Base-by-base conservation (phyloP, 371 early-diverging fungal species). In the Mycotypha africana region DNA sequence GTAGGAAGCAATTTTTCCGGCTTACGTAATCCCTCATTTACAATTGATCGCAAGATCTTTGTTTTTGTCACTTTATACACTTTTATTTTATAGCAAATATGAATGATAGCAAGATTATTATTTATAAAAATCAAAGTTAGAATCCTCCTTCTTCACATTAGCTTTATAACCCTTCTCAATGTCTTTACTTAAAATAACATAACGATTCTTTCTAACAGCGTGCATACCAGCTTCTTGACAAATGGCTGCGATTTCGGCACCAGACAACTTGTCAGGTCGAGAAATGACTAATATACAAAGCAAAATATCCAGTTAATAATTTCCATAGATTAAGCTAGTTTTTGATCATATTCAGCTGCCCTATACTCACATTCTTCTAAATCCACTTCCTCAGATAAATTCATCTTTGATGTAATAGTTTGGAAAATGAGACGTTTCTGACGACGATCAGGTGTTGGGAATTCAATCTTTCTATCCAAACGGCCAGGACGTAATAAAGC, bases 211-310 rank as follows among this genome's bases (percentile, higher is more conserved):
- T 62, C 99, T 78, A 49, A 92, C 85, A 15, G 99, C 99, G 49
- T 95, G 93, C 97, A 99, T 98, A 59, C 99, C 99, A 23, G 99
- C 99, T 65, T 99, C 98, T 67, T 99, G 99, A 62, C 99, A 98
- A 55, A 99, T 97, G 16, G 98, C 90, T n/a, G 98, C 92, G 57
- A 99, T 97, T 64, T 99, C 99, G 28, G 99, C 99, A 63, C 98
- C 97, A 50, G 89, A 89, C 32, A 99, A 79, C 66, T 95, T 98
- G 71, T 99, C 99, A 31, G 99, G 94, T 44, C 99, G 83, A 38
- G 94, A 89, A 3, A 99, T 93, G 76, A 99, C 88, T 92, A 24
- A 43, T 23, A 20, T 30, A 4, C 40, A 8, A 31, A 24, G 19
- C 17, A 25, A 35, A 38, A 12, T 33, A 8, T 28, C 28, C 5